Percentiles rank a stretch among this genome's conserved stretches.
phyloP scores from a whole-genome alignment of 805 yeast genomes.

The Lipomyces starkeyi region DNA sequence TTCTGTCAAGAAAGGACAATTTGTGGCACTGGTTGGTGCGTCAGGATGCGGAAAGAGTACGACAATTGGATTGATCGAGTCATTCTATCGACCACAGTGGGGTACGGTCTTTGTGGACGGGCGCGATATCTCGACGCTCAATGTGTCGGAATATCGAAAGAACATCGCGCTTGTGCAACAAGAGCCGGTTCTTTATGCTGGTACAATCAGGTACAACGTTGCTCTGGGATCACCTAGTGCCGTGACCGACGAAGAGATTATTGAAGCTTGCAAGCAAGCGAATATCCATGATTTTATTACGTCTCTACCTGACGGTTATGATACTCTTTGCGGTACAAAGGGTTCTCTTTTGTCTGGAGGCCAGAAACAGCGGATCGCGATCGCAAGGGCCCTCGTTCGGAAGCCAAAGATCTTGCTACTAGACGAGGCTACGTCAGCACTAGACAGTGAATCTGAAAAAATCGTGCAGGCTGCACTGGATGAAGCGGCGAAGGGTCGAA shows the following conservation, averaged over 20 bases:
- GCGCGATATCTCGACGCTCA: conserved; percentile 54
- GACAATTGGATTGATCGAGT: conserved; percentile 59
- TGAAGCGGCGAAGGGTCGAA: conserved; percentile 64
- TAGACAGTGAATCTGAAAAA: conserved; percentile 66
- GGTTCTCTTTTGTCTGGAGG: conserved; percentile 67
- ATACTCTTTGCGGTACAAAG: conserved; percentile 55
- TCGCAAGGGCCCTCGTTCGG: conserved; percentile 66
- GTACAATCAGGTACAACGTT: conserved; percentile 60
- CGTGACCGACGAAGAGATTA: conserved; percentile 49
- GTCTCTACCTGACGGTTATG: conserved; percentile 59
- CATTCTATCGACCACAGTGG: conserved; percentile 55
- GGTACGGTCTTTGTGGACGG: conserved; percentile 63
- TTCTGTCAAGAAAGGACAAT: conserved; percentile 71
- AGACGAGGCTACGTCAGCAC: conserved; percentile 64
- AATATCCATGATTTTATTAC: conserved; percentile 60
- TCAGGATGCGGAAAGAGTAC: conserved; percentile 56
- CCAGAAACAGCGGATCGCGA: conserved; percentile 67
- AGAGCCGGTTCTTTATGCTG: conserved; percentile 68
- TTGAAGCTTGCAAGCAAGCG: conserved; percentile 56
- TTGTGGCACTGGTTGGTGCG: conserved; percentile 94
- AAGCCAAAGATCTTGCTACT: conserved; percentile 61
- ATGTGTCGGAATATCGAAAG: conserved; percentile 57
- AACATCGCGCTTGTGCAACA: conserved; percentile 67
- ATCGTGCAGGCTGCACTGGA: conserved; percentile 67
- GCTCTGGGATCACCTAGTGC: conserved; percentile 52